Base-by-base conservation (phyloP, 495 filamentous ascomycete species). In the Lepidopterella palustris region DNA sequence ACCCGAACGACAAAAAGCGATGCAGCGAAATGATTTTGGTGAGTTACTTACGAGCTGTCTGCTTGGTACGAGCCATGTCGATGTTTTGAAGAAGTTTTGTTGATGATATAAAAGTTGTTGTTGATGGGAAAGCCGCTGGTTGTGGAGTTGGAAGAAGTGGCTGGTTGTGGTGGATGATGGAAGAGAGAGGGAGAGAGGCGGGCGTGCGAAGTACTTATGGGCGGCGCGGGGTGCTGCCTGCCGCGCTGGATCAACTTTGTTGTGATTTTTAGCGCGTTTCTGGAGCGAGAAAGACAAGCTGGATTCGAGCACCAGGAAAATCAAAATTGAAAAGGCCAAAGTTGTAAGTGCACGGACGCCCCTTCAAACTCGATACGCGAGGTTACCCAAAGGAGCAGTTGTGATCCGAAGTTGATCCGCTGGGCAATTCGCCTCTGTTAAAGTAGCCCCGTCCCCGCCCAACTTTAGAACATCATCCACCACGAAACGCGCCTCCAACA, bases 1-100 rank as follows among this genome's bases (percentile, higher is more conserved):
- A 50, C 54, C 66, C n/a, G n/a, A 66, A 67, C 69, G 29, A 65
- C 32, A 31, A 50, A 60, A 32, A 24, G 50, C 65, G 54, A 57
- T 53, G 65, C 55, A 59, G 50, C 21, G 42, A 45, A n/a, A 31
- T 3, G 31, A 42, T 54, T 29, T 54, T 27, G 45, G 27, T 23
- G 13, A 52, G 45, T n/a, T 21, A 84, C 85, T 85, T 89, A 86
- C 93, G 93, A 76, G 93, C 93, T 78, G 93, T 98, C 81, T 98
- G 93, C 89, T 98, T 99, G 70, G 93, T 99, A 77, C 93, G 89
- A 73, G 93, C 93, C 93, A 99, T 98, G 81, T 75, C 82, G 69
- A 68, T 35, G 13, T 45, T 29, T 55, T 20, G 40, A 32, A 27
- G 45, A 31, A 32, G 35, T n/a, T 45, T n/a, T 32, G 31, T 39